Percentiles rank a stretch among this genome's conserved stretches.
phyloP scores from a whole-genome alignment of 2,329 filamentous ascomycete genomes.

The Sarocladiaceae sp. region DNA sequence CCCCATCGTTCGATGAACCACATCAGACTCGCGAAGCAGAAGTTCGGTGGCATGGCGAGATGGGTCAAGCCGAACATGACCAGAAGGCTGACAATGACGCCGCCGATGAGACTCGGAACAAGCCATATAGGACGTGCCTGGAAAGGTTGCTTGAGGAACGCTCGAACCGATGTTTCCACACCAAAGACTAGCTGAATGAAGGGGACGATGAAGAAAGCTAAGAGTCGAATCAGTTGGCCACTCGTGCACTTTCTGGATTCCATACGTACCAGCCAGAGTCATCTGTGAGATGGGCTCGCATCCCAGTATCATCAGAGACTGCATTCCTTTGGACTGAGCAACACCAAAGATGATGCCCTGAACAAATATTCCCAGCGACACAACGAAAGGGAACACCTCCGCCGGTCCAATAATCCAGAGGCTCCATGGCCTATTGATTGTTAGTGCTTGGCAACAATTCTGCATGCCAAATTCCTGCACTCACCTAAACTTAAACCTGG shows the following conservation, averaged over 20 bases:
- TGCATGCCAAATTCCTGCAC: too few relatives aligned
- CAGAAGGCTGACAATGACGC: conserved; percentile 43
- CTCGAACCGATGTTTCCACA: conserved; percentile 55
- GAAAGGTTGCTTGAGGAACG: conserved; percentile 52
- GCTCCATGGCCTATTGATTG: conserved; percentile 23
- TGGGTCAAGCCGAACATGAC: conserved; percentile 52
- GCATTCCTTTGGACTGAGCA: conserved; percentile 52
- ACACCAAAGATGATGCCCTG: conserved; percentile 56
- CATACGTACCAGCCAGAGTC: conserved; percentile 53
- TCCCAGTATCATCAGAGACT: conserved; percentile 43
- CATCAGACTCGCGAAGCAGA: conserved; percentile 64
- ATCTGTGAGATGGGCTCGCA: conserved; percentile 53
- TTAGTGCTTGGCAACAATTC: too few relatives aligned
- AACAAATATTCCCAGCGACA: conserved; percentile 53
- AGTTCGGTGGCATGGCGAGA: conserved; percentile 54
- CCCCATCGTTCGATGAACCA: conserved; percentile 63
- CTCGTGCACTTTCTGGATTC: neutral
- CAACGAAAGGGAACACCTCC: conserved; percentile 51
- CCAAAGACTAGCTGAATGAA: conserved; percentile 64
- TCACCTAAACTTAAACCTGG: conserved; percentile 39
- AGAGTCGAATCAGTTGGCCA: conserved; percentile 18
- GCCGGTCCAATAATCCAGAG: conserved; percentile 41
- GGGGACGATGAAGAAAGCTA: conserved; percentile 63
- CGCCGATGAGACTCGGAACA: conserved; percentile 46
- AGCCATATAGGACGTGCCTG: conserved; percentile 56